phyloP scores from a whole-genome alignment of 805 yeast genomes.

The Yamadazyma akitaensis region DNA sequence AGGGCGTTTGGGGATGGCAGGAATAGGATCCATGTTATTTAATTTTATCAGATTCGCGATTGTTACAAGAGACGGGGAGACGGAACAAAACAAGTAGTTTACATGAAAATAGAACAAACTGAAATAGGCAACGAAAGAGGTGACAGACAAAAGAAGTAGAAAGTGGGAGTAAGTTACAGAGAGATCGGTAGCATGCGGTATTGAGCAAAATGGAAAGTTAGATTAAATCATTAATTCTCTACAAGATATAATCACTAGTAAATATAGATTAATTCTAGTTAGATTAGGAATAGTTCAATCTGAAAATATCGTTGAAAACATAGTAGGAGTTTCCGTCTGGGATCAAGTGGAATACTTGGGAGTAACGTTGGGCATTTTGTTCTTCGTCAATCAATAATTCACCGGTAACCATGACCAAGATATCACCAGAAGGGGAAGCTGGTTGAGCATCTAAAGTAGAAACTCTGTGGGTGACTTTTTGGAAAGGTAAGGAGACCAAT shows the following conservation, averaged over 20 bases:
- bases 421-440: slow-evolving; percentile 87
- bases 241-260: background rate
- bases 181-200: no score
- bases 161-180: background rate
- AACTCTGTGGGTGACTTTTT: slow-evolving; percentile 88
- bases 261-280: background rate
- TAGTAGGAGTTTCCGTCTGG: slow-evolving; percentile 91
- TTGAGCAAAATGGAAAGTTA: no score
- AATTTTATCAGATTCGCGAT: background rate
- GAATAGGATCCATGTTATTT: slow-evolving; percentile 4
- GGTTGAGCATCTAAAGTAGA: slow-evolving; percentile 98
- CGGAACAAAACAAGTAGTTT: no score
- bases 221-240: background rate
- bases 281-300: slow-evolving; percentile 74
- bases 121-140: background rate
- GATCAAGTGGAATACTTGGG: slow-evolving; percentile 95
- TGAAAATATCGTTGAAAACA: slow-evolving; percentile 95
- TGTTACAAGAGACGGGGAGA: no score
- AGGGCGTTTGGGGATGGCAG: slow-evolving; percentile 6
- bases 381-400: slow-evolving; percentile 91
- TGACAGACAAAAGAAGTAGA: background rate
- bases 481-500: slow-evolving; percentile 83
- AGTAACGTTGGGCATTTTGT: slow-evolving; percentile 91
- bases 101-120: no score
- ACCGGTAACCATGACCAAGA: slow-evolving; percentile 96